Evolutionary conservation across 306 rosid genomes (phyloP).

Genomic region (Acacia acuminata): DNA sequence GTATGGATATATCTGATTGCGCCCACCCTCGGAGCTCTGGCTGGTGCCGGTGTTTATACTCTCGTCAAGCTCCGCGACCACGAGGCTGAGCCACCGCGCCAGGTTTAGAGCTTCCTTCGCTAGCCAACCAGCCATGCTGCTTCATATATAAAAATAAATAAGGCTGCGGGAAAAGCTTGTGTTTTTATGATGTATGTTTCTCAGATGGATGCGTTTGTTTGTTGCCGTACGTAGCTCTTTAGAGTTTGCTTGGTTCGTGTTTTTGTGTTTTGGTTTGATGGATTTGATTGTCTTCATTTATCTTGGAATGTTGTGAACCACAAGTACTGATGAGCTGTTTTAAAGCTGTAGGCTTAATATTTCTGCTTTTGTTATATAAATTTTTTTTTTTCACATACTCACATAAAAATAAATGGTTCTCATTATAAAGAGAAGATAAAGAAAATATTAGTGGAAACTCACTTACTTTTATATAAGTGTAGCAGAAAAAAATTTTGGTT

Average conservation of each 20-base stretch:
- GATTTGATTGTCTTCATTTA: not conserved
- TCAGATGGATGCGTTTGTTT: too few relatives aligned
- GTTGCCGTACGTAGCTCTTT: not conserved
- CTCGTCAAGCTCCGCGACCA: conserved; percentile 62
- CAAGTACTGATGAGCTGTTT: not conserved
- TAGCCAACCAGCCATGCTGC: conserved; percentile 14
- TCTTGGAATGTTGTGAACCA: too few relatives aligned
- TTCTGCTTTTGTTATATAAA: too few relatives aligned
- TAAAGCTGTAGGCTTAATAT: not conserved
- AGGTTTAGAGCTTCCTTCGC: conserved; percentile 72
- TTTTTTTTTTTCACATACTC: too few relatives aligned
- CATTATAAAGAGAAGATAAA: too few relatives aligned
- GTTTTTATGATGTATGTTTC: not conserved
- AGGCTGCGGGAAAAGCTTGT: not conserved
- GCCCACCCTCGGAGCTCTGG: conserved; percentile 78
- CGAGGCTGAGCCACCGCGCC: conserved; percentile 46
- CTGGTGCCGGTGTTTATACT: conserved; percentile 76
- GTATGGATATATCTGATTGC: conserved; percentile 86
- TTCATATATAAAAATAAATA: not conserved
- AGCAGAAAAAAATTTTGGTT: too few relatives aligned
- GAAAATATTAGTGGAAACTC: too few relatives aligned
- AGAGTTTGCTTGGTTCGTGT: not conserved
- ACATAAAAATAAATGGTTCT: too few relatives aligned
- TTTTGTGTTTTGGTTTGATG: not conserved
- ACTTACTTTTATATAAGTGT: too few relatives aligned